Evolutionary conservation across 2,329 filamentous ascomycete genomes (phyloP).

Genomic region (Cercospora zeina): DNA sequence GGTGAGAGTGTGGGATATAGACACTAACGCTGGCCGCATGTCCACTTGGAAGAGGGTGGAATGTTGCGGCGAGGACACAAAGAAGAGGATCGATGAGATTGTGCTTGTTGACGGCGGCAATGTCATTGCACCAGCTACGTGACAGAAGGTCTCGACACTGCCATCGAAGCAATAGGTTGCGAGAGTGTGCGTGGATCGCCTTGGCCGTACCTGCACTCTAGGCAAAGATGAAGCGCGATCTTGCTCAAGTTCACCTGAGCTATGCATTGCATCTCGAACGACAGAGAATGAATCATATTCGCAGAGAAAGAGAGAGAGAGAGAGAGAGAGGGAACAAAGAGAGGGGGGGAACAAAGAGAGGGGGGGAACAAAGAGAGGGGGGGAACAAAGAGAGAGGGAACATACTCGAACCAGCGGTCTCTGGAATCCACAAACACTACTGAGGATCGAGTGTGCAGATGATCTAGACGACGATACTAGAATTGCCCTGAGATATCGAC

Average conservation of each 20-base stretch:
- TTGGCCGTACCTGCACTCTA: neutral
- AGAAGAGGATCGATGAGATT: slow-evolving; percentile 58
- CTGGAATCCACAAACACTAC: neutral
- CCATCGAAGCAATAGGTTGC: neutral
- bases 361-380: no score
- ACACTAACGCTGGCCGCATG: slow-evolving; percentile 86
- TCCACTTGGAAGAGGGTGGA: slow-evolving; percentile 91
- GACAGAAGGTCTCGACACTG: neutral
- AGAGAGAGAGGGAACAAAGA: no score
- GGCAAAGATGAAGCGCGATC: no score
- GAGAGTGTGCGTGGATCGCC: neutral
- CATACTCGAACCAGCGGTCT: neutral
- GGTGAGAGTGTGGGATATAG: slow-evolving; percentile 86
- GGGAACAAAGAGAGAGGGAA: no score
- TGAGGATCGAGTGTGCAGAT: neutral
- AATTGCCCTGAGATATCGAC: neutral
- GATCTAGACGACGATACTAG: neutral
- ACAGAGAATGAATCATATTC: no score
- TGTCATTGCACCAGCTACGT: slow-evolving; percentile 43
- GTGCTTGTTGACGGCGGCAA: slow-evolving; percentile 61
- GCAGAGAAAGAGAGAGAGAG: no score
- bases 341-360: no score
- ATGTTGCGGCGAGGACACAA: slow-evolving; percentile 52
- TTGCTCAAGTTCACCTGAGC: no score
- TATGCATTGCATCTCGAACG: no score